A percentile compares a stretch with the other conserved stretches of the same genome.
phyloP scores from a whole-genome alignment of 1,284 basidiomycete genomes.

The Cutaneotrichosporon cutaneum region DNA sequence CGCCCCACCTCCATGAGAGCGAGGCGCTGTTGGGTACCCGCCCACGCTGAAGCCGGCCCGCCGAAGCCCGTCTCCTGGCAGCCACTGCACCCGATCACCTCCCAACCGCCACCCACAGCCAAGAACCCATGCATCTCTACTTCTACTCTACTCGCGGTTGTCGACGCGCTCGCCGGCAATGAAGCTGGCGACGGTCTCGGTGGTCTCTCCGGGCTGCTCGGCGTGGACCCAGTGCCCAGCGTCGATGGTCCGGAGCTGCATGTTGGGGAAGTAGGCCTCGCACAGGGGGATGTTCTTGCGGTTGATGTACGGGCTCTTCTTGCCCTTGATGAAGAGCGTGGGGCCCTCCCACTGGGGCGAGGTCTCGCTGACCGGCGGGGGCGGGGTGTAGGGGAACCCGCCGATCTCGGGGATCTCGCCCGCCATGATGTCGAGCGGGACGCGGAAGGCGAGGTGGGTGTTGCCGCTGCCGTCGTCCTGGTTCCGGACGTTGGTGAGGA shows the following conservation, averaged over 20 bases:
- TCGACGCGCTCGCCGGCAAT: conserved; percentile 20
- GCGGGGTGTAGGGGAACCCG: conserved; percentile 56
- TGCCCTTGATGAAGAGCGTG: conserved; percentile 59
- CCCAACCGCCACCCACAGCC: not conserved
- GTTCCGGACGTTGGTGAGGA: conserved; percentile 58
- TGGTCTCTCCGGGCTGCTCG: conserved; percentile 47
- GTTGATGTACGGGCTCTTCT: conserved; percentile 58
- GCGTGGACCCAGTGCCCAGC: conserved; percentile 55
- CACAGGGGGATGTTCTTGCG: conserved; percentile 55
- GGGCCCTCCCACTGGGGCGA: conserved; percentile 53
- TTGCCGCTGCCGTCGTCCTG: conserved; percentile 29
- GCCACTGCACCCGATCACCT: not conserved
- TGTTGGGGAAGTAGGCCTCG: conserved; percentile 57
- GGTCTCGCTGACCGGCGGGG: conserved; percentile 29
- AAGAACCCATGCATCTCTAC: not conserved
- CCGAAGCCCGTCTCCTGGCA: too few species aligned
- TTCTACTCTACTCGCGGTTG: conserved; percentile 9
- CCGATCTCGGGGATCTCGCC: conserved; percentile 56
- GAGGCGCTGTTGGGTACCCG: too few species aligned
- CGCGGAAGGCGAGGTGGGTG: conserved; percentile 54
- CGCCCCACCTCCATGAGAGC: too few species aligned
- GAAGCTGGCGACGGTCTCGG: conserved; percentile 44
- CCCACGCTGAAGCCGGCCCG: too few species aligned
- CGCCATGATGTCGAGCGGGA: conserved; percentile 56
- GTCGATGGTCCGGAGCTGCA: conserved; percentile 48